Percentiles rank a stretch among this genome's conserved stretches.
phyloP scores from a whole-genome alignment of 257 asterid genomes.

The Solanum etuberosum region DNA sequence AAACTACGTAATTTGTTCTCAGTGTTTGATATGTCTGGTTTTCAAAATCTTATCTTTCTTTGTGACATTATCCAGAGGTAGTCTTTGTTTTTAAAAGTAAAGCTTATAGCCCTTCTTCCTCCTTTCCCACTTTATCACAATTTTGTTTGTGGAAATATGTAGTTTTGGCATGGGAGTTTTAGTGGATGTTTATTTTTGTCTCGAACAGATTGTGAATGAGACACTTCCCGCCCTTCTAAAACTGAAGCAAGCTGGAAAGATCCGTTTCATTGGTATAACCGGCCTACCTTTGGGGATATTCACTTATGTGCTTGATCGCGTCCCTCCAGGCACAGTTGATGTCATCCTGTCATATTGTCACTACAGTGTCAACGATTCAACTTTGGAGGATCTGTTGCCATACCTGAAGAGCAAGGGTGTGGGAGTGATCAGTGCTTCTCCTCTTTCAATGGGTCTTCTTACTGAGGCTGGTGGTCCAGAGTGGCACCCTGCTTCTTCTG shows the following conservation, averaged over 20 bases:
- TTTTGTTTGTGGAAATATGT: neutral
- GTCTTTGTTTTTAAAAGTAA: neutral
- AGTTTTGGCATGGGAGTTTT: neutral
- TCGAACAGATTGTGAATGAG: constrained; percentile 75
- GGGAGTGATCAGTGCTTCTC: constrained; percentile 91
- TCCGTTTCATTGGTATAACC: constrained; percentile 81
- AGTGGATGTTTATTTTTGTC: constrained; percentile 8
- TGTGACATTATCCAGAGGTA: neutral
- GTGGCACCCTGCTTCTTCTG: constrained; percentile 95
- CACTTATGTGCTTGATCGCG: constrained; percentile 70
- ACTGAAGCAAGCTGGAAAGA: constrained; percentile 74
- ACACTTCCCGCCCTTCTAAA: constrained; percentile 86
- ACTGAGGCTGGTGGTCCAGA: constrained; percentile 88
- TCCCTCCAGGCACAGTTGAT: constrained; percentile 76
- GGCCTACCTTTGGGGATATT: constrained; percentile 81
- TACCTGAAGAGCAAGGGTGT: constrained; percentile 93
- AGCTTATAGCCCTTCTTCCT: neutral
- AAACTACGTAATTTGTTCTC: neutral
- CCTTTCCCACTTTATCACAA: neutral
- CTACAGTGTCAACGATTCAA: constrained; percentile 63
- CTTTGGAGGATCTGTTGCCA: constrained; percentile 67
- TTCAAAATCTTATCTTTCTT: neutral
- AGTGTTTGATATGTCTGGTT: neutral
- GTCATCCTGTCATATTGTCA: constrained; percentile 93
- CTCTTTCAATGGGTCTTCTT: constrained; percentile 94